Base-by-base conservation (phyloP, 805 yeast genomes). In the Lachancea lanzarotensis region DNA sequence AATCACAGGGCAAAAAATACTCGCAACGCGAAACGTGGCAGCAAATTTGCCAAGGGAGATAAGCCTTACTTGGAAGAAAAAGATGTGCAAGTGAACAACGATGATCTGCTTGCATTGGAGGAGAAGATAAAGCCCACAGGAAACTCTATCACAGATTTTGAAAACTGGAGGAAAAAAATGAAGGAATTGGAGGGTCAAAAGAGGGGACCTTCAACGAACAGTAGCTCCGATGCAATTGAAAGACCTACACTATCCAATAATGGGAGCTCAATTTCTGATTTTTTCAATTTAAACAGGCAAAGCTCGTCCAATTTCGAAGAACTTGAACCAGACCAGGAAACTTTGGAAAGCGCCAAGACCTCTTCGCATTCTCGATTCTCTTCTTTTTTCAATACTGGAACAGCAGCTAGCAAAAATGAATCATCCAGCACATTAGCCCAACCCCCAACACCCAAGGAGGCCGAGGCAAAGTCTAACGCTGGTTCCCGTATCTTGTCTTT, bases 111-210 rank as follows among this genome's bases (percentile, higher is more conserved):
- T 40, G 63, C 60, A 16, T 48, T 63, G 26, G 69, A 65, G 47
- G 59, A 55, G 29, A 61, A 58, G 35, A 57, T 64, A 22, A 57
- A 55, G 34, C 55, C 63, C 9, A 56, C 62, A 2, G 69, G 69
- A n/a, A 62, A 65, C 45, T 52, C 66, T 22, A 60, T 63, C 54
- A 60, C 59, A 10, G 74, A 69, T 49, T 70, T 70, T 49, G 75
- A 70, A 49, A 52, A 60, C 26, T 69, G 69, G 67, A 70, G 62
- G 48, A 62, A 66, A 2, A 62, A 60, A 52, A 63, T 68, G 60
- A 67, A 60, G 44, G 66, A 57, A 40, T 55, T 63, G 45, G 70
- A 66, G 38, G 63, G 63, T 44, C 57, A 53, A 36, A 66, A 65
- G 43, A 59, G 60, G 42, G 68, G 67, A 22, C 54, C 58, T 11